Base-by-base conservation (phyloP, 139 green algal species). In the Ulvella scutata region DNA sequence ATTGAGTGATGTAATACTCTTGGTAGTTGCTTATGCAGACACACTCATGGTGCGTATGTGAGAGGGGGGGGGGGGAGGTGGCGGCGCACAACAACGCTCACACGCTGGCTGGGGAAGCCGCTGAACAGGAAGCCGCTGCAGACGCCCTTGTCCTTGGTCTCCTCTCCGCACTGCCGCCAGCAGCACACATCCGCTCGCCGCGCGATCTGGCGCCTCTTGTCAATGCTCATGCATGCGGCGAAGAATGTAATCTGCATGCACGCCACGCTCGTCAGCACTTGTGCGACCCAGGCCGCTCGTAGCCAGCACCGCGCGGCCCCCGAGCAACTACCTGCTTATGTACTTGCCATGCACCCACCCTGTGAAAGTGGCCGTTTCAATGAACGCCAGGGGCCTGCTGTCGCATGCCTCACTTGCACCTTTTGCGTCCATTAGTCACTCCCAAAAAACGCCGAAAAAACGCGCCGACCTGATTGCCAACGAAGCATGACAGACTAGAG, bases 241-340 rank as follows among this genome's bases (percentile, higher is more conserved):
- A 88, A 88, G 26, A 82, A 81, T 1, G 84, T 88, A 3, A 82
- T 43, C 51, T 67, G 51, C 51, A 26, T 6, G 33, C n/a, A 26
- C 20, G 51, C 51, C n/a, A n/a, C n/a, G n/a, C n/a, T n/a, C n/a
- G n/a, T n/a, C n/a, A n/a, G n/a, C n/a, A n/a, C n/a, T n/a, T n/a
- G n/a, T n/a, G n/a, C n/a, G n/a, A n/a, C n/a, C n/a, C n/a, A n/a
- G n/a, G n/a, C n/a, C n/a, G n/a, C n/a, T n/a, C n/a, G n/a, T n/a
- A n/a, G n/a, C n/a, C n/a, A n/a, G n/a, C n/a, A n/a, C n/a, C n/a
- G n/a, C n/a, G n/a, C n/a, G n/a, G n/a, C n/a, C n/a, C n/a, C n/a
- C n/a, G n/a, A n/a, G n/a, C n/a, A n/a, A n/a, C n/a, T n/a, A n/a
- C n/a, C n/a, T n/a, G n/a, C n/a, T n/a, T n/a, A n/a, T n/a, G n/a